These are phyloP conservation scores for Thymus mandschuricus DNA, from an alignment of 257 asterid species.

Conservation along the genomic window DNA sequence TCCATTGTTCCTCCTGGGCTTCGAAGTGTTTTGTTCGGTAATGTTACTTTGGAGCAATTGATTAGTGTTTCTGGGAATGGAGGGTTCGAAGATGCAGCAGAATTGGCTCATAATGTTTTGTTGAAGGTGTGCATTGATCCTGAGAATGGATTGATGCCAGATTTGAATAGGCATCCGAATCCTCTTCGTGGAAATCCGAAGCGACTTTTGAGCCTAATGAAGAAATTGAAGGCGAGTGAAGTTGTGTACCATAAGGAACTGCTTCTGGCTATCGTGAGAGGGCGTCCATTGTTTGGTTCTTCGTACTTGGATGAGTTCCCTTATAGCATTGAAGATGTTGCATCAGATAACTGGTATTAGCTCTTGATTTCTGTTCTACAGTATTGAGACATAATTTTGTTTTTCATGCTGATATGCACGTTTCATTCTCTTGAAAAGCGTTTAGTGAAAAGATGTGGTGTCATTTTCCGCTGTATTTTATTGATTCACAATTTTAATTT, in stretches of 20 bases:
- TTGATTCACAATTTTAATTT: no score
- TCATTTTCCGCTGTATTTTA: no score
- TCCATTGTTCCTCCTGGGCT: constrained; percentile 79
- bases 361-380: constrained; percentile 25
- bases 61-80: constrained; percentile 65
- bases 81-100: constrained; percentile 61
- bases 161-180: constrained; percentile 63
- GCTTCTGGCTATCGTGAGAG: constrained; percentile 77
- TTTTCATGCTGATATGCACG: neutral
- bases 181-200: constrained; percentile 79
- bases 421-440: neutral
- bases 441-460: no score
- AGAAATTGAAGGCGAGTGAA: constrained; percentile 79
- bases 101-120: constrained; percentile 68
- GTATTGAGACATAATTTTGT: constrained; percentile 10
- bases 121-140: constrained; percentile 76
- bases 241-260: constrained; percentile 61
- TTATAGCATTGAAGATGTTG: constrained; percentile 69
- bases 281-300: constrained; percentile 76
- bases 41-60: constrained; percentile 85
- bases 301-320: constrained; percentile 87
- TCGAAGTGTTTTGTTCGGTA: constrained; percentile 94
- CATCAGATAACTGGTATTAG: constrained; percentile 82
- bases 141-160: constrained; percentile 90
- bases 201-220: constrained; percentile 82